Percentiles rank a stretch among this genome's conserved stretches.
These are phyloP conservation scores for Nyctanthes arbortristis DNA, from an alignment of 257 asterid species.

Conservation along the genomic window DNA sequence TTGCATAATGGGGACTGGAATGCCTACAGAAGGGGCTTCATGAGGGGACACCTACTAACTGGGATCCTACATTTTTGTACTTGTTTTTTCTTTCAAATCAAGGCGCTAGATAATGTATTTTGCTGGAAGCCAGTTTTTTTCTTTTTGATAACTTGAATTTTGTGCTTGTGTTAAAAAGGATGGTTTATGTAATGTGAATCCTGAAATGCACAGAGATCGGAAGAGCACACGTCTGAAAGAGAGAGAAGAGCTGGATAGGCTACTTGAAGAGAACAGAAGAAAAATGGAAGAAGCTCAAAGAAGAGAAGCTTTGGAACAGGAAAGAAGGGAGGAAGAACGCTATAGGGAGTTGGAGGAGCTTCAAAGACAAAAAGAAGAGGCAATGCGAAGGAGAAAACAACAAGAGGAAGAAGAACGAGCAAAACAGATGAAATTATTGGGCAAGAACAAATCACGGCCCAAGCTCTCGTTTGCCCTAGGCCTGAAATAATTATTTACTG, in stretches of 20 bases:
- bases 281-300: constrained; percentile 86
- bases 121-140: not conserved
- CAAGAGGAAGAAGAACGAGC: constrained; percentile 95
- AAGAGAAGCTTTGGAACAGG: constrained; percentile 81
- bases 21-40: not conserved
- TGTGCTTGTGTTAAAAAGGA: not conserved
- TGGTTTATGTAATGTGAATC: not conserved
- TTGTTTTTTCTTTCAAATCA: not conserved
- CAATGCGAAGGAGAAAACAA: constrained; percentile 69
- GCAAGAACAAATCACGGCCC: constrained; percentile 95
- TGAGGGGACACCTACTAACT: no score
- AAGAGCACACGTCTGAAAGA: constrained; percentile 77
- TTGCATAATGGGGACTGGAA: not conserved
- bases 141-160: not conserved
- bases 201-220: constrained; percentile 44
- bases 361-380: constrained; percentile 90
- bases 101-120: not conserved
- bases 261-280: constrained; percentile 76
- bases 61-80: not conserved
- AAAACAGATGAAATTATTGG: constrained; percentile 82
- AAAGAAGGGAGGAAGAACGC: constrained; percentile 73
- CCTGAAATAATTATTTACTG: constrained; percentile 47
- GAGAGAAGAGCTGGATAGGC: constrained; percentile 76
- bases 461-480: constrained; percentile 82
- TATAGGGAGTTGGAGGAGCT: constrained; percentile 86